A percentile compares a stretch with the other conserved stretches of the same genome.
These are phyloP conservation scores for Monilinia vaccinii-corymbosi DNA, from an alignment of 2,329 filamentous ascomycete genomes.

Conservation along the genomic window DNA sequence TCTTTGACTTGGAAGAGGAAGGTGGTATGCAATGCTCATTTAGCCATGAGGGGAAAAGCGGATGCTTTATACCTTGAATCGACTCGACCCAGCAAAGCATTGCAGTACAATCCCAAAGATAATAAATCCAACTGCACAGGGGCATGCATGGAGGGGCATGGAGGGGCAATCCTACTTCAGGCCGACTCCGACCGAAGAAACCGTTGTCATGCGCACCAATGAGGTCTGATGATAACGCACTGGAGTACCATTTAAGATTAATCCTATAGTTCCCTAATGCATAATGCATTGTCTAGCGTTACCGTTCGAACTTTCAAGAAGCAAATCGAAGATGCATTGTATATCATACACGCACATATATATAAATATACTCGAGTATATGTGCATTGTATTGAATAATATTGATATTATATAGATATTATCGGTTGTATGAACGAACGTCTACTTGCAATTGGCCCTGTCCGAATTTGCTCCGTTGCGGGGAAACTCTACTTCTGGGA, in stretches of 20 bases:
- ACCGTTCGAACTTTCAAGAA: background rate
- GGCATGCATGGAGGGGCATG: background rate
- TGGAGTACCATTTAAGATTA: too few species aligned
- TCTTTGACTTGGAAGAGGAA: background rate
- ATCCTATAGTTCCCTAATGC: background rate
- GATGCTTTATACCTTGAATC: constrained; percentile 7
- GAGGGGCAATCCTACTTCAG: constrained; percentile 14
- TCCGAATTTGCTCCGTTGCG: background rate
- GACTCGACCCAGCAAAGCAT: background rate
- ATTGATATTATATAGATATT: too few species aligned
- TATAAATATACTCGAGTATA: background rate
- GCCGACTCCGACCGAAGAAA: constrained; percentile 8
- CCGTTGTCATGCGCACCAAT: constrained; percentile 18
- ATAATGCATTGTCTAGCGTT: too few species aligned
- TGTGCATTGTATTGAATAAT: too few species aligned
- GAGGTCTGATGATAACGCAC: constrained; percentile 3
- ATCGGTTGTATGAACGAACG: too few species aligned
- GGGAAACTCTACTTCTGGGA: background rate
- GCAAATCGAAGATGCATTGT: background rate
- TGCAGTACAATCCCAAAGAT: too few species aligned
- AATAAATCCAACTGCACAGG: too few species aligned
- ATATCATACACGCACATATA: too few species aligned
- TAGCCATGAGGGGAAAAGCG: background rate
- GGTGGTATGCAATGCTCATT: background rate
- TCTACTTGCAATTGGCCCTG: too few species aligned